These are phyloP conservation scores for Globisporangium spinosum DNA, from an alignment of 352 stramenopile genomes.

Conservation along the genomic window DNA sequence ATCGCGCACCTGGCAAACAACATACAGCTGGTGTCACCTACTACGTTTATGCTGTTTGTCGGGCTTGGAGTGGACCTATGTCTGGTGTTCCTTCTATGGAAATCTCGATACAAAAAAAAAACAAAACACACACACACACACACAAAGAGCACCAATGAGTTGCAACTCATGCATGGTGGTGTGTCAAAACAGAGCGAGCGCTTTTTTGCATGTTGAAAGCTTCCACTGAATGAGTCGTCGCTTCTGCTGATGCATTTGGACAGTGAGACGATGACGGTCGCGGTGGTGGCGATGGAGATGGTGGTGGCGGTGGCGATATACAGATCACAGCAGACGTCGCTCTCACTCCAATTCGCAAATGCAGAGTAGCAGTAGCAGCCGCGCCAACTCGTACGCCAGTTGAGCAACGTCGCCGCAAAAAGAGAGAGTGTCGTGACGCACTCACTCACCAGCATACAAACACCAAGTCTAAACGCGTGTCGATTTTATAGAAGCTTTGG, in stretches of 20 bases:
- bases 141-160: no score
- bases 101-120: background rate
- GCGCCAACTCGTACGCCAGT: background rate
- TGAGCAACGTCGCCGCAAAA: background rate
- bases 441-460: slow-evolving; percentile 2
- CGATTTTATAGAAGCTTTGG: slow-evolving; percentile 15
- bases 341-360: no score
- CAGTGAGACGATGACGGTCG: no score
- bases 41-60: background rate
- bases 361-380: no score
- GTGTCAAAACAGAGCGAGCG: background rate
- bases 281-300: no score
- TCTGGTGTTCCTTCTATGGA: background rate
- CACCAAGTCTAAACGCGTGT: slow-evolving; percentile 9
- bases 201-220: background rate
- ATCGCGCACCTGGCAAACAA: background rate
- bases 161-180: no score
- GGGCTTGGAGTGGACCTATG: background rate
- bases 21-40: background rate
- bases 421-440: background rate
- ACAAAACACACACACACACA: no score
- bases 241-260: background rate
- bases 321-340: no score
- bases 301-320: no score
- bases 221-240: background rate